Base-by-base conservation (phyloP, 1,284 basidiomycete genomes). In the Wolfiporia cocos region DNA sequence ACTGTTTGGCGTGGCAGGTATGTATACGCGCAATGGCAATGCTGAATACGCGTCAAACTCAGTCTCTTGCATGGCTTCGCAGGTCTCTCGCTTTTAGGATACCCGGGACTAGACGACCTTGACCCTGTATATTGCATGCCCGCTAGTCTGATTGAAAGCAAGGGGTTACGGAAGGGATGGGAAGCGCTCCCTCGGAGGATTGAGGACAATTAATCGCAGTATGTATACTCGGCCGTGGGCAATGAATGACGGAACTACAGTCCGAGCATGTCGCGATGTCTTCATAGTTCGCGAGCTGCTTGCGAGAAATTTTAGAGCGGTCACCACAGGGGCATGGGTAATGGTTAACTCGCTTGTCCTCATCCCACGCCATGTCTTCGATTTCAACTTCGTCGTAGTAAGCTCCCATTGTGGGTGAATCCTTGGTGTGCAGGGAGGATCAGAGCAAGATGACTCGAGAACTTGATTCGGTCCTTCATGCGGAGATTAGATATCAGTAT, bases 81-180 rank as follows among this genome's bases (percentile, higher is more conserved):
- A 89, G 92, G 92, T 0, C 71, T 98, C 11, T 93, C 92, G 0
- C 68, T 98, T 7, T 71, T 97, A 5, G 91, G 91, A n/a, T 94
- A 93, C 57, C 82, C 87, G 0, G 86, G 81, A 0, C 64, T 98
- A 17, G 70, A 78, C 24, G 84, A 89, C 50, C 69, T 98, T 20
- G 95, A 98, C 61, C 95, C 95, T 0, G 84, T 97, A 17, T 98
- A 94, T 61, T 98, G 94, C 66, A 92, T 99, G 90, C 95, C 94
- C 1, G 83, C 84, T 1, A 59, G 63, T 3, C 58, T 93, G 10
- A 93, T 91, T 19, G 77, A 86, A 56, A 63, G 62, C 45, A 70
- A 66, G 55, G 88, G 86, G 0, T 66, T 93, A 42, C 66, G 70
- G 48, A 89, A 84, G 56, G 72, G 63, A 3, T 89, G 86, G 85